Base-by-base conservation (phyloP, 257 asterid species). In the Salvia rosmarinus region DNA sequence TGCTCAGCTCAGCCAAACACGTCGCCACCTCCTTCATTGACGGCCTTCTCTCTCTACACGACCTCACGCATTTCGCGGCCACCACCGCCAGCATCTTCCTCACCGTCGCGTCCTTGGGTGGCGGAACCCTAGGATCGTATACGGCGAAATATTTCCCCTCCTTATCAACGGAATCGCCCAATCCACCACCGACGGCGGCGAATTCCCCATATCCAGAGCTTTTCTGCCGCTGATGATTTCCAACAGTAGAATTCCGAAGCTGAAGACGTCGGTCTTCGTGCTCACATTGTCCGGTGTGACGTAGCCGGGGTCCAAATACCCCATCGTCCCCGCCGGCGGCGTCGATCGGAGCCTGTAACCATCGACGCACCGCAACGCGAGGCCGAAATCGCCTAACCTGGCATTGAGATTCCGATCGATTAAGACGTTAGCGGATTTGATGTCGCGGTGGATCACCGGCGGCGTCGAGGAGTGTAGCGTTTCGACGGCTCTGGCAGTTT, bases 321-420 rank as follows among this genome's bases (percentile, higher is more conserved):
- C 98, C 96, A 92, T 88, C 17, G 98, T 92, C 49, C 98, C 96
- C 0, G 98, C 98, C n/a, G 98, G 98, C 0, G 98, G 98, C 64
- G 96, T 90, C 21, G 96, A 89, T 78, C 84, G 87, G 73, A 89
- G 69, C 68, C 87, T 82, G 66, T 44, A 85, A 77, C 84, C 89
- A 78, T 92, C 96, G 30, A 79, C 88, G 74, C 98, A 88, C 70
- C 94, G 76, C 69, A 92, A 71, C 0, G 98, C 96, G 68, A 92
- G 47, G 64, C 98, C 96, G 59, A 92, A 92, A 90, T 92, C 98
- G 4, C 98, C 96, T 73, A 92, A 80, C 12, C 90, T 87, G 4
- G 98, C 98, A 42, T 88, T 85, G 77, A 86, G 85, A 37, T 85
- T 84, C 64, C 88, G 77, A 63, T 92, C 98, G 72, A 92, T 88